Percentiles rank a stretch among this genome's conserved stretches.
These are phyloP conservation scores for Russula dissimulans DNA, from an alignment of 768 basidiomycete genomes.

Conservation along the genomic window DNA sequence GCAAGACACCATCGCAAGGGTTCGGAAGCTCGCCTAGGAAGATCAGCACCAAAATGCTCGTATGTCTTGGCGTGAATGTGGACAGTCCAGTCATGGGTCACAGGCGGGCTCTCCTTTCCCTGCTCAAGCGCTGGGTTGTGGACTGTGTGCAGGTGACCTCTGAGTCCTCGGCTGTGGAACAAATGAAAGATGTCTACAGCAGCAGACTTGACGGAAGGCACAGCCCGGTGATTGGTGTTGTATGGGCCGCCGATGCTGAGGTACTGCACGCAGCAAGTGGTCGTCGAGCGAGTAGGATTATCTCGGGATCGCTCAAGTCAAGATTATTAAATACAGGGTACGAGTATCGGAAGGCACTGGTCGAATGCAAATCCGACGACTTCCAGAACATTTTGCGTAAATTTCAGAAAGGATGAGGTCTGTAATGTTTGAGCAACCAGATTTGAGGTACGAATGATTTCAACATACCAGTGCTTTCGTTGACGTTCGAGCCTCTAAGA, in stretches of 20 bases:
- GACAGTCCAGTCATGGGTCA: constrained; percentile 33
- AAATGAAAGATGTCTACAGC: not conserved
- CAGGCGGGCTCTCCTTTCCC: not conserved
- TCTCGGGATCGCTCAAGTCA: constrained; percentile 22
- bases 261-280: not conserved
- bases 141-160: not conserved
- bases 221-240: not conserved
- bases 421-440: constrained; percentile 12
- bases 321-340: constrained; percentile 44
- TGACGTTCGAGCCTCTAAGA: not conserved
- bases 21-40: constrained; percentile 39
- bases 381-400: constrained; percentile 31
- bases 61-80: constrained; percentile 35
- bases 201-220: not conserved
- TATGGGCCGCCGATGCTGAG: not conserved
- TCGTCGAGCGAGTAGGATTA: not conserved
- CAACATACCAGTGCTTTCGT: not conserved
- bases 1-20: constrained; percentile 30
- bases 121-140: not conserved
- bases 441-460: not conserved
- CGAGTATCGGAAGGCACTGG: constrained; percentile 32
- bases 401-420: constrained; percentile 43
- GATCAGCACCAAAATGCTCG: constrained; percentile 36
- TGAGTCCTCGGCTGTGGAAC: constrained; percentile 25
- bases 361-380: constrained; percentile 27